A percentile compares a stretch with the other conserved stretches of the same genome.
These are phyloP conservation scores for Actinomucor elegans DNA, from an alignment of 371 early-diverging fungal species.

Conservation along the genomic window DNA sequence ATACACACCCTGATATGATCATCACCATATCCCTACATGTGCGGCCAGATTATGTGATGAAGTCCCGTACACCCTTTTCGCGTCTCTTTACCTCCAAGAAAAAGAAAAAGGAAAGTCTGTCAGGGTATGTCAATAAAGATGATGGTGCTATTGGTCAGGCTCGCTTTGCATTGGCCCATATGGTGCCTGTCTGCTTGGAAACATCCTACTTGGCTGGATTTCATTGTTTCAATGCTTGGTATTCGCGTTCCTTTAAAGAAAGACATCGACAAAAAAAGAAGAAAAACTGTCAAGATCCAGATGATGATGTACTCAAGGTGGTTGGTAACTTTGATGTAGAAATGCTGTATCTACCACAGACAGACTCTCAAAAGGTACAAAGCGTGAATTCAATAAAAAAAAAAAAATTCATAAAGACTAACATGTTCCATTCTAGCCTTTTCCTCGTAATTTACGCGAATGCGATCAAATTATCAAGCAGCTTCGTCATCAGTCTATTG, in stretches of 20 bases:
- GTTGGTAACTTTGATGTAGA: conserved; percentile 39
- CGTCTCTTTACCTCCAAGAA: conserved; percentile 34
- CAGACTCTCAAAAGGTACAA: conserved; percentile 20
- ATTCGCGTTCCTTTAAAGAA: conserved; percentile 26
- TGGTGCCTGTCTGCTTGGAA: conserved; percentile 41
- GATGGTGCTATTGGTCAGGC: conserved; percentile 50
- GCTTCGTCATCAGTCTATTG: background rate
- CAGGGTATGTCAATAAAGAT: conserved; percentile 41
- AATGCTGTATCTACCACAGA: conserved; percentile 35
- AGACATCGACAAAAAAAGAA: conserved; percentile 24
- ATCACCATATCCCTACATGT: conserved; percentile 40
- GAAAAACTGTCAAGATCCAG: conserved; percentile 11
- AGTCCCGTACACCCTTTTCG: conserved; percentile 31
- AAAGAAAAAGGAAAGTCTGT: conserved; percentile 30
- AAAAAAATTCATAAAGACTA: background rate
- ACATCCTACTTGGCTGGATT: conserved; percentile 39
- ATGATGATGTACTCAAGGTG: conserved; percentile 30
- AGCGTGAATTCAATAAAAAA: background rate
- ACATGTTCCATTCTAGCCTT: background rate
- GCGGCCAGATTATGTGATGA: conserved; percentile 39
- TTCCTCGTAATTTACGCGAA: conserved; percentile 20
- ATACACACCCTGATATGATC: conserved; percentile 35
- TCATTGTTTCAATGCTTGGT: conserved; percentile 52
- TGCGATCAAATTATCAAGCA: conserved; percentile 6
- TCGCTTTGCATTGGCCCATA: conserved; percentile 38